These are phyloP conservation scores for Phanerochaete carnosa DNA, from an alignment of 768 basidiomycete genomes.

Conservation along the genomic window DNA sequence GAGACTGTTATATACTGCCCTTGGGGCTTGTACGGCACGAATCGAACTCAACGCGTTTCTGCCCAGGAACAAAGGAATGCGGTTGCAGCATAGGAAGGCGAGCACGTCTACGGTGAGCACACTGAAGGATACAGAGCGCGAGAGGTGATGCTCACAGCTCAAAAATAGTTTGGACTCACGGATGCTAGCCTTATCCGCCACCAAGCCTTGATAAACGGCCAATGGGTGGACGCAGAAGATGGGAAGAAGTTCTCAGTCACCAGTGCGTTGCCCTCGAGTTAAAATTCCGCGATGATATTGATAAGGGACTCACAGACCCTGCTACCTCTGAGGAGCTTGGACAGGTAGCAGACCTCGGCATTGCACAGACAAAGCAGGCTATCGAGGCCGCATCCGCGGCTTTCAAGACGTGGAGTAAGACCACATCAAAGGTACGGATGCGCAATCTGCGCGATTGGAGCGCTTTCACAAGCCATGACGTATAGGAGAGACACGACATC, in stretches of 20 bases:
- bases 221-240: conserved; percentile 80
- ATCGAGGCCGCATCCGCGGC: conserved; percentile 79
- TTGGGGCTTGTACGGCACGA: not conserved
- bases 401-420: conserved; percentile 82
- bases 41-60: conserved; percentile 1
- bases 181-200: conserved; percentile 73
- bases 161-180: conserved; percentile 48
- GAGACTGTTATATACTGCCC: not conserved
- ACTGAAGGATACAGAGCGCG: too few species aligned
- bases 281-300: not conserved
- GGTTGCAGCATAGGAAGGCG: conserved; percentile 5
- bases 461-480: not conserved
- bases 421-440: conserved; percentile 67
- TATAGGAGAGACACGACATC: conserved; percentile 76
- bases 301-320: conserved; percentile 56
- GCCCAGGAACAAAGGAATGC: not conserved
- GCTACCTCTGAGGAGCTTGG: conserved; percentile 83
- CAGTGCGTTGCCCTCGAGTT: conserved; percentile 47
- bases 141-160: not conserved
- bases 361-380: conserved; percentile 79
- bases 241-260: conserved; percentile 71
- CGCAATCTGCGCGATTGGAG: not conserved
- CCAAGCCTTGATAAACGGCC: conserved; percentile 78
- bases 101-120: conserved; percentile 9
- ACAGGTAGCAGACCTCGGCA: conserved; percentile 84